Base-by-base conservation (phyloP, 352 stramenopile genomes). In the Phytophthora ramorum region DNA sequence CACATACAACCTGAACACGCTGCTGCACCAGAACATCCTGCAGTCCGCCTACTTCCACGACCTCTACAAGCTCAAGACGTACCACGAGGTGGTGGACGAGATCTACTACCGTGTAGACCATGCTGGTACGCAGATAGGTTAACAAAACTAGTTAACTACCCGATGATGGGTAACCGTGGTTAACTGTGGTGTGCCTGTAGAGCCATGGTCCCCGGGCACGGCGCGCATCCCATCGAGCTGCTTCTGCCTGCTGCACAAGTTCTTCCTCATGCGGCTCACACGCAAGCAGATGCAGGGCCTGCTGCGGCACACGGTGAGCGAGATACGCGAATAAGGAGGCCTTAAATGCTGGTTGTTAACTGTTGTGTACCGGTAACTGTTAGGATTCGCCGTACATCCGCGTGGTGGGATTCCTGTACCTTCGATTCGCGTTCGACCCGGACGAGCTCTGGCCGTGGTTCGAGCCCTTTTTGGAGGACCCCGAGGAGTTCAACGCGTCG, bases 181-280 rank as follows among this genome's bases (percentile, higher is more conserved):
- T 45, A 59, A 43, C 43, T 37, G n/a, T 46, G n/a, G 70, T 85
- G 24, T 16, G 78, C 14, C 91, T 69, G 38, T 93, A 79, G 95
- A 99, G 61, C 97, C 97, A 12, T 98, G 95, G 72, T 92, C 96
- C 20, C 79, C 91, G 4, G 97, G 95, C 57, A 97, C 87, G 12
- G 86, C 82, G 14, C 81, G 93, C 40, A 94, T 96, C 47, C 97
- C 97, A 34, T 99, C 94, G 6, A 97, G 89, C 8, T 97, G 95
- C 40, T 99, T 99, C 79, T 99, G 97, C 70, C 74, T 99, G 43
- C 77, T 99, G 49, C 86, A 99, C 50, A 98, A 98, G 71, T 96
- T 98, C 44, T 98, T 99, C 59, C 93, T 97, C 13, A 97, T 99
- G 75, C 91, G 96, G 1, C 85, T 98, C 47, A 99, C 96, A 9